Evolutionary conservation across 352 stramenopile genomes (phyloP), one percentile per base, ranked within the genome.

Genomic region (Phytophthora idaei): DNA sequence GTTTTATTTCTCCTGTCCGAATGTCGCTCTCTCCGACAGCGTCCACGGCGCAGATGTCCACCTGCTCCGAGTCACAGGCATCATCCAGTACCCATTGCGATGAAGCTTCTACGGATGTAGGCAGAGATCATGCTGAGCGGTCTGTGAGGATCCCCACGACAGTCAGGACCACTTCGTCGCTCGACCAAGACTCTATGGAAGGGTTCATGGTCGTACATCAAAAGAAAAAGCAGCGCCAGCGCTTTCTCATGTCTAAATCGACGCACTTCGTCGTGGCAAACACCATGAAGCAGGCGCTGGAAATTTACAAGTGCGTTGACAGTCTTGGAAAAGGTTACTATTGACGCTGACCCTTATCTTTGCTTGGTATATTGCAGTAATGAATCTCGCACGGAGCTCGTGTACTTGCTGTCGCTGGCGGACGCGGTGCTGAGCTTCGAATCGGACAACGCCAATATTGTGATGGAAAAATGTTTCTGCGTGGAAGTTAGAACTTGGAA

Each of bases 381-480:
- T 61, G 81, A 91, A 28, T 62, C 70, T 15, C 71, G 78, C 21
- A 59, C 68, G 6, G 82, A 89, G 37, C 64, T 85, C 4, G 64
- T 92, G 28, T 94, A 88, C 48, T 58, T 86, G 48, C 65, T 94
- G 46, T 91, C 83, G 15, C 72, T 94, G 6, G 72, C 73, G 1
- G 71, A 79, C 15, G 83, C 80, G 0, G 53, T 81, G 50, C 63
- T 94, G 41, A 80, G 75, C 28, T 90, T 90, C 54, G 85, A 94
- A 56, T 78, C 83, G 25, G 83, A 91, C 63, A 81, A 87, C 32
- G 69, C 76, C 39, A 81, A 87, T 50, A 83, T 89, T 29, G 80
- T 90, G 46, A 85, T 86, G 60, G 83, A 90, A 53, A 91, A 91
- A 45, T 92, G 80, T 64, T 94, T 94, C 51, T 88, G 74, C 49